Evolutionary conservation across 179 eudicot species (phyloP).

Genomic region (Actinidia polygama): DNA sequence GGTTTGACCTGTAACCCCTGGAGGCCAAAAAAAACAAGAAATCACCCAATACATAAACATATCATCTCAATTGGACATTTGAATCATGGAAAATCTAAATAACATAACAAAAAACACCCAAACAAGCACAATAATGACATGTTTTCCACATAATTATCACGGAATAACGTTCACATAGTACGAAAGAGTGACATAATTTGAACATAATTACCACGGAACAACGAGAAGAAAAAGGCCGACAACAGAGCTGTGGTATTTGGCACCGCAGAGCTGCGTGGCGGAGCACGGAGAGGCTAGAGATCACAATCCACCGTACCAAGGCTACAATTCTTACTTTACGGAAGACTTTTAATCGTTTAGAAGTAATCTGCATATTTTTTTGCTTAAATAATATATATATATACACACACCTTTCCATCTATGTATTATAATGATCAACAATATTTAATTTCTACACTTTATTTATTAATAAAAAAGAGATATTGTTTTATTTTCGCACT

Average conservation of each 20-base stretch:
- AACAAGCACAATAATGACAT: background rate
- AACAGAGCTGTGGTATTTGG: slow-evolving; percentile 46
- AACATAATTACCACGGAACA: background rate
- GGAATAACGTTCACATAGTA: no score
- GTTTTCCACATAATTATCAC: background rate
- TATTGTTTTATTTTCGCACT: no score
- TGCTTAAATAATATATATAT: no score
- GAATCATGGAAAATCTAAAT: background rate
- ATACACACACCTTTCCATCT: no score
- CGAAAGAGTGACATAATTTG: background rate
- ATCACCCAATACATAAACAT: background rate
- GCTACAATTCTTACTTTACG: no score
- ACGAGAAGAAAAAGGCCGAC: slow-evolving; percentile 9
- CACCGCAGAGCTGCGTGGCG: slow-evolving; percentile 48
- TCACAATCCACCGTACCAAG: no score
- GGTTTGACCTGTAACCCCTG: slow-evolving; percentile 59
- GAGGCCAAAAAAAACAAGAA: background rate
- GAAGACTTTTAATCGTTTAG: no score
- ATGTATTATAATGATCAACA: no score
- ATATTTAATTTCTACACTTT: no score
- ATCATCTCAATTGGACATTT: background rate
- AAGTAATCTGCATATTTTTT: no score
- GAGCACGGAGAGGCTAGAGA: slow-evolving; percentile 42
- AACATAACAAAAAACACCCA: no score
- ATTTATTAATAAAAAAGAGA: no score